Base-by-base conservation (phyloP, 2,329 filamentous ascomycete species). In the Chaetothyriales sp. region DNA sequence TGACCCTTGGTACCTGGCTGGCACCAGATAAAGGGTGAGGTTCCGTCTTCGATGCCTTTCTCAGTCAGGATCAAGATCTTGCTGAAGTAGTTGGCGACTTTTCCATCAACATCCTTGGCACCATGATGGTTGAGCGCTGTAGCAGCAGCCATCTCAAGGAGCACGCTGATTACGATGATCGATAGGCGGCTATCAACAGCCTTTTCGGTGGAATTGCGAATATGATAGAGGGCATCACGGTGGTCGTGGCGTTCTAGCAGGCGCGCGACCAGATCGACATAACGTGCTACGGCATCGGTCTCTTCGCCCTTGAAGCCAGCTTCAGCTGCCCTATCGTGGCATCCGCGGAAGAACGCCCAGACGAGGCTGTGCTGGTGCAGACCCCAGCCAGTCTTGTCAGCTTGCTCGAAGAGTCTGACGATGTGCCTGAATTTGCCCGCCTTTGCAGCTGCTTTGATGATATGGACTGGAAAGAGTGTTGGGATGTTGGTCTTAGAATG, bases 81-180 rank as follows among this genome's bases (percentile, higher is more conserved):
- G 48, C 61, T 56, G 10, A 64, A 65, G 55, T 72, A 73, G 39
- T 60, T 60, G 20, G 58, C 57, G 25, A 73, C 71, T 26, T 66
- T 62, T 3, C 63, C 63, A 20, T 62, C 61, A n/a, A 60, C 55
- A 55, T 74, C 71, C 36, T 66, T 65, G 2, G 66, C 66, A 3
- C 56, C 64, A 18, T 59, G 55, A 32, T 68, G 55, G 25, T 65
- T 63, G n/a, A 67, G 39, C 2, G 69, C 66, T 42, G 64, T 62
- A n/a, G 69, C 65, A 22, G 72, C 69, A 54, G 65, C 65, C 15
- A 76, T 60, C 48, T 73, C 67, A 6, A 75, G 60, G 18, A 73
- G 53, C 2, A 66, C 60, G 19, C 65, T 71, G 44, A 70, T 63
- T 18, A 73, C 64, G 22, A 67, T 65, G 1, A 70, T 69, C 50